A percentile compares a stretch with the other conserved stretches of the same genome.
These are phyloP conservation scores for Neonectria coccinea DNA, from an alignment of 2,329 filamentous ascomycete species.

Conservation along the genomic window DNA sequence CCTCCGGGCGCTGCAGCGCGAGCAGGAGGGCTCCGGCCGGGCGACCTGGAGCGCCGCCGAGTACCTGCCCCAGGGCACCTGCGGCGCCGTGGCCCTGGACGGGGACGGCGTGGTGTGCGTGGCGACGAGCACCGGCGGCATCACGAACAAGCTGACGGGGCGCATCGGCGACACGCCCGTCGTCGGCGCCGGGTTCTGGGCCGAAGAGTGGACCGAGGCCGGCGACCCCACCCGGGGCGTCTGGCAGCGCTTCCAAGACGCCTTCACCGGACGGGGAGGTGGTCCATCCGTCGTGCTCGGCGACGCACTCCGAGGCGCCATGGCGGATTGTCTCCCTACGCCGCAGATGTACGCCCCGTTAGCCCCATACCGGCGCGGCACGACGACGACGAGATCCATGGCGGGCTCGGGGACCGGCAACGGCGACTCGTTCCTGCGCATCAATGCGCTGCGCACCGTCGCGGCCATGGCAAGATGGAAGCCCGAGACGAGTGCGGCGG, in stretches of 20 bases:
- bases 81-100: conserved; percentile 85
- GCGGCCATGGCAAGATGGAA: conserved; percentile 78
- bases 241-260: conserved; percentile 33
- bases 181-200: conserved; percentile 89
- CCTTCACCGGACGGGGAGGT: conserved; percentile 16
- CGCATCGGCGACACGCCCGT: conserved; percentile 89
- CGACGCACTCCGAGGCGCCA: conserved; percentile 58
- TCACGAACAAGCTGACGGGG: conserved; percentile 91
- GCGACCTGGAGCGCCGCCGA: conserved; percentile 70
- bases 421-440: conserved; percentile 85
- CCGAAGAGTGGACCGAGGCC: conserved; percentile 79
- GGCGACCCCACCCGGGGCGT: conserved; percentile 47
- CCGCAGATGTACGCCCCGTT: conserved; percentile 56
- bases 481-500: conserved; percentile 62
- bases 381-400: conserved; percentile 52
- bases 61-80: conserved; percentile 85
- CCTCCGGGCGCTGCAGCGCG: conserved; percentile 65
- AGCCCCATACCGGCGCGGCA: background rate
- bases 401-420: conserved; percentile 86
- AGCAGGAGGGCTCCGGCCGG: conserved; percentile 54
- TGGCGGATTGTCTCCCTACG: conserved; percentile 71
- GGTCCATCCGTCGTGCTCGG: conserved; percentile 38
- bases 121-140: conserved; percentile 77
- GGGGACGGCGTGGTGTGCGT: conserved; percentile 77
- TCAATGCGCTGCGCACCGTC: conserved; percentile 76